Conservation (phyloP, 1,284 basidiomycete species). For the Xanthoconium separans region DNA sequence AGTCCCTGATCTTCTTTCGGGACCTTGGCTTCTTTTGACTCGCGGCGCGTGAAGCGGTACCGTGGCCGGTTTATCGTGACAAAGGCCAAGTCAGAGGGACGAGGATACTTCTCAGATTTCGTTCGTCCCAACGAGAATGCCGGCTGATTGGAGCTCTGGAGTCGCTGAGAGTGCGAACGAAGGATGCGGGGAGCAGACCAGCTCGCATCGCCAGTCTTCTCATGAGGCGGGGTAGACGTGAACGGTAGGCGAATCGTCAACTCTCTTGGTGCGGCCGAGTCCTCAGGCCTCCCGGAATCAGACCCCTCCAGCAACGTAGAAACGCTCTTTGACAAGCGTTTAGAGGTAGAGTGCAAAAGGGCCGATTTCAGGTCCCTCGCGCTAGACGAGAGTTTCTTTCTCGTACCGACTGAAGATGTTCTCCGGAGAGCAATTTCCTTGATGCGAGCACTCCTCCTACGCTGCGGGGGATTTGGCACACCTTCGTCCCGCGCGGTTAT, state of each 20-base stretch:
- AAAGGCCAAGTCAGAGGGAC: constrained; percentile 29
- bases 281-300: background rate
- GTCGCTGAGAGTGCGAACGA: constrained; percentile 36
- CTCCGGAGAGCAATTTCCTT: constrained; percentile 18
- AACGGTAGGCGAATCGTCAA: constrained; percentile 28
- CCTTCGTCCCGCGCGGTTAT: background rate
- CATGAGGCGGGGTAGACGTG: constrained; percentile 15
- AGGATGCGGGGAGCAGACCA: constrained; percentile 29
- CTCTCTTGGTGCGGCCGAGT: constrained; percentile 13
- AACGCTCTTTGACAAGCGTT: background rate
- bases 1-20: background rate
- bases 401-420: constrained; percentile 2
- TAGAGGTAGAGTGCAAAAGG: constrained; percentile 9
- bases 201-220: background rate
- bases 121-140: constrained; percentile 22
- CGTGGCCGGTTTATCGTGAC: constrained; percentile 27
- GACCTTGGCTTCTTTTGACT: constrained; percentile 8
- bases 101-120: constrained; percentile 24
- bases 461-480: constrained; percentile 1
- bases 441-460: constrained; percentile 31
- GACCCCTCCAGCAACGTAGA: background rate
- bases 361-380: constrained; percentile 7
- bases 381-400: background rate
- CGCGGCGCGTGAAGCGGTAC: constrained; percentile 26
- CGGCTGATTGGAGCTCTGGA: background rate